Conservation (phyloP, 164 flowering plant species). For the Protea cynaroides region DNA sequence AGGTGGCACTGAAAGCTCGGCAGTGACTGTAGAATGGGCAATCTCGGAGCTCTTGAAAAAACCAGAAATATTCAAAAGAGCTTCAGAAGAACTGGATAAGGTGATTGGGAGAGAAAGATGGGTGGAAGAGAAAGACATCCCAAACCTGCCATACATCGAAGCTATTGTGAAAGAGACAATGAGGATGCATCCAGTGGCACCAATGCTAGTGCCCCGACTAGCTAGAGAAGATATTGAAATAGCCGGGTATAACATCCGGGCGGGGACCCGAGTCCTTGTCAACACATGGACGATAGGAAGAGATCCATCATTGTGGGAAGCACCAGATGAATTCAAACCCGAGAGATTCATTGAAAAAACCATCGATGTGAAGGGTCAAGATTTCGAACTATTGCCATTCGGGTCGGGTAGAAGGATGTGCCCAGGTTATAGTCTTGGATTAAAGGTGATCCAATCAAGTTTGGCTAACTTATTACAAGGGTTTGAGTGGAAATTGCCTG, state of each 20-base stretch:
- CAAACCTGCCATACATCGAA: conserved; percentile 45
- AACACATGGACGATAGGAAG: conserved; percentile 62
- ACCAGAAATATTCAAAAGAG: conserved; percentile 47
- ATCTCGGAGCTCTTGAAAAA: conserved; percentile 53
- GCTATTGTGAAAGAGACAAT: conserved; percentile 74
- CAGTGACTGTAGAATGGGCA: conserved; percentile 82
- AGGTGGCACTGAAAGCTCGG: conserved; percentile 75
- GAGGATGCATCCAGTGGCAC: conserved; percentile 80
- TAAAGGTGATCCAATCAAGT: conserved; percentile 55
- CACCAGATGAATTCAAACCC: conserved; percentile 51
- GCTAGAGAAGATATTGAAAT: conserved; percentile 36
- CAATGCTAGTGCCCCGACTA: conserved; percentile 50
- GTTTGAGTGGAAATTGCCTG: too few relatives aligned
- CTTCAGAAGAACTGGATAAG: conserved; percentile 61
- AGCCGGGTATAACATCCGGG: conserved; percentile 50
- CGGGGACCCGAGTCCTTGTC: conserved; percentile 43
- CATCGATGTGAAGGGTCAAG: conserved; percentile 66
- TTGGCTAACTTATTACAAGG: conserved; percentile 27
- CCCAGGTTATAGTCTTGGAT: conserved; percentile 58
- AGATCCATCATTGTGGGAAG: conserved; percentile 55
- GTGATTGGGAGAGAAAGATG: conserved; percentile 60
- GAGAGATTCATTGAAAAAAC: conserved; percentile 53
- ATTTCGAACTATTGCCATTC: conserved; percentile 65
- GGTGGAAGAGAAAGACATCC: conserved; percentile 69
- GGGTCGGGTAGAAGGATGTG: conserved; percentile 84